Base-by-base conservation (phyloP, 202 grass and related monocot species). In the Elaeis oleifera region DNA sequence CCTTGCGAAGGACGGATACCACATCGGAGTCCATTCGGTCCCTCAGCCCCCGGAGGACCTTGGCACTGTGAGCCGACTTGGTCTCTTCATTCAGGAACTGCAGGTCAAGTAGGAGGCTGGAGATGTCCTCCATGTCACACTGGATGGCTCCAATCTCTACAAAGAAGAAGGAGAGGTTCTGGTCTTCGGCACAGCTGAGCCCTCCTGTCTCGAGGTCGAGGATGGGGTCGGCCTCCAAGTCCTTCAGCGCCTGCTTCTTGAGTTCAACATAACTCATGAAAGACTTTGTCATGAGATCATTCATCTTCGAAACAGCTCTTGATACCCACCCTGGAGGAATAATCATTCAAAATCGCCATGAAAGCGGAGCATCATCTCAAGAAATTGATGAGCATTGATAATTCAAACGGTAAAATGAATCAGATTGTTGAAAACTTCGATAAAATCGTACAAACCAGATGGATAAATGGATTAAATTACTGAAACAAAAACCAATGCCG, bases 1-100 rank as follows among this genome's bases (percentile, higher is more conserved):
- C 68, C 65, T 76, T 82, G 56, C 73, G 79, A 59, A 82, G 68
- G 59, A 82, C 67, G 18, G 67, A 60, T 18, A n/a, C 56, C 28
- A 77, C 70, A 51, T 82, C 73, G 16, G 79, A 51, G 48, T 82
- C 79, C 61, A 82, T 72, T 2, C 79, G 74, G 63, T 82, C 79
- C 16, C 68, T 39, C 25, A 65, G 53, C 59, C 79, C 73, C 0
- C 67, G 68, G 63, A 82, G 74, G 50, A 77, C 23, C 32, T 75
- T 75, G 21, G 68, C 56, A 21, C 69, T 71, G 55, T 73, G 68
- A 17, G 68, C 29, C 16, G 61, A 67, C 70, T 68, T 72, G 22
- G 79, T 68, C 51, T 82, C 79, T 54, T 36, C 73, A 27, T 82
- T 36, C 58, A 82, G 55, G 54, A 59, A 49, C 1, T 19, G 74